Conservation (phyloP, 2,329 filamentous ascomycete species). For the Ophiocordyceps unilateralis region DNA sequence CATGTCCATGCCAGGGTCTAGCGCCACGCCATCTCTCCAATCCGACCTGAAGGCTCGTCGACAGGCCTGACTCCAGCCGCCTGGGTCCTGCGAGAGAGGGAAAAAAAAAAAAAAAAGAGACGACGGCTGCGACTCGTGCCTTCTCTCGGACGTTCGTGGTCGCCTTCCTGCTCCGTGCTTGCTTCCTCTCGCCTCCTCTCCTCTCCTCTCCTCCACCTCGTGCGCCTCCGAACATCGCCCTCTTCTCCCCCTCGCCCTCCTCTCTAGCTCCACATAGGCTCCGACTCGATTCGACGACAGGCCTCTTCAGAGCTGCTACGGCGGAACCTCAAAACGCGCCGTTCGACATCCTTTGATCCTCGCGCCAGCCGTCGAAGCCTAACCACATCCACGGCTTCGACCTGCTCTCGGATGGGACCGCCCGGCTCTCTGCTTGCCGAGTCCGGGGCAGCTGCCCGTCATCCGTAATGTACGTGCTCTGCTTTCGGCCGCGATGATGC, state of each 20-base stretch:
- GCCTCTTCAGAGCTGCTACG: too few species aligned
- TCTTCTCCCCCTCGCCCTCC: neutral
- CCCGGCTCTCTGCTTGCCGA: constrained; percentile 2
- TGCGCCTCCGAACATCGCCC: neutral
- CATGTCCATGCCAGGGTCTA: constrained; percentile 1
- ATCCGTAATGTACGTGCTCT: constrained; percentile 8
- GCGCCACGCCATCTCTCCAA: constrained; percentile 6
- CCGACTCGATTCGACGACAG: neutral
- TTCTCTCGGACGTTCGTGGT: neutral
- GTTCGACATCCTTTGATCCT: neutral
- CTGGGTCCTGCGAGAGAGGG: neutral
- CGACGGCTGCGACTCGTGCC: neutral
- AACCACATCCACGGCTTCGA: neutral
- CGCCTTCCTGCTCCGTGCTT: neutral
- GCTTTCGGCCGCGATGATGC: neutral
- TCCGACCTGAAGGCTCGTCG: neutral
- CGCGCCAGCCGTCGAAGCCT: neutral
- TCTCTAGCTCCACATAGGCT: neutral
- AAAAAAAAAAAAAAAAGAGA: neutral
- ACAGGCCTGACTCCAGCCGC: neutral
- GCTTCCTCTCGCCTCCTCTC: neutral
- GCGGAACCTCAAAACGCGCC: neutral
- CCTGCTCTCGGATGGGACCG: constrained; percentile 6
- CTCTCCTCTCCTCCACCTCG: neutral
- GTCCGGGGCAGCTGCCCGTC: constrained; percentile 7